phyloP scores from a whole-genome alignment of 441 rosid genomes.

The Arabidopsis lyrata region DNA sequence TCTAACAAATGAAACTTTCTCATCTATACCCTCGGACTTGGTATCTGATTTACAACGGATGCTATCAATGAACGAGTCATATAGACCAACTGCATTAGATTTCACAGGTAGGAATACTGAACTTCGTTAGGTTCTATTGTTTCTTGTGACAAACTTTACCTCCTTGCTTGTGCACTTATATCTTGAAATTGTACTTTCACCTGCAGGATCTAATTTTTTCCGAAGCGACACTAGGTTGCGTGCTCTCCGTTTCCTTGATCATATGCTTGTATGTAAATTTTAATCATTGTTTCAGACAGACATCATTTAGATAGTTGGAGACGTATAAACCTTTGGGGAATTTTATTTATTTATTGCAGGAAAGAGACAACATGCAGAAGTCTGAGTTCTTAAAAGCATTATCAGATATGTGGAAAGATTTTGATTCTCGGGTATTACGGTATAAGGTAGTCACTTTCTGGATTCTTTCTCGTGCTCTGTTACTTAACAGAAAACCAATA shows the following conservation, averaged over 20 bases:
- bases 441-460: slow-evolving; percentile 71
- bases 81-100: slow-evolving; percentile 86
- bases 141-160: slow-evolving; percentile 18
- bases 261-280: slow-evolving; percentile 82
- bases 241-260: slow-evolving; percentile 98
- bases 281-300: slow-evolving; percentile 7
- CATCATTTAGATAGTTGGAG: background rate
- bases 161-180: slow-evolving; percentile 26
- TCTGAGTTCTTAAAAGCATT: slow-evolving; percentile 97
- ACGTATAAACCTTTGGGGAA: background rate
- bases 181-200: slow-evolving; percentile 33
- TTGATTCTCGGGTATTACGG: slow-evolving; percentile 94
- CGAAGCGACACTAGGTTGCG: slow-evolving; percentile 96
- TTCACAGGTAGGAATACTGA: slow-evolving; percentile 72
- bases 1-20: slow-evolving; percentile 86
- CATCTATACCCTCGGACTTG: slow-evolving; percentile 78
- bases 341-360: slow-evolving; percentile 57
- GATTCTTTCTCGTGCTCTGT: background rate
- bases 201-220: slow-evolving; percentile 89
- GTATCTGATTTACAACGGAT: slow-evolving; percentile 86
- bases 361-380: slow-evolving; percentile 98
- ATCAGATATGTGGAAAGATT: slow-evolving; percentile 99
- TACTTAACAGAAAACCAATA: background rate
- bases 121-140: background rate
- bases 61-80: slow-evolving; percentile 85